A percentile compares a stretch with the other conserved stretches of the same genome.
phyloP scores from a whole-genome alignment of 768 basidiomycete genomes.

The Atractiella rhizophila region DNA sequence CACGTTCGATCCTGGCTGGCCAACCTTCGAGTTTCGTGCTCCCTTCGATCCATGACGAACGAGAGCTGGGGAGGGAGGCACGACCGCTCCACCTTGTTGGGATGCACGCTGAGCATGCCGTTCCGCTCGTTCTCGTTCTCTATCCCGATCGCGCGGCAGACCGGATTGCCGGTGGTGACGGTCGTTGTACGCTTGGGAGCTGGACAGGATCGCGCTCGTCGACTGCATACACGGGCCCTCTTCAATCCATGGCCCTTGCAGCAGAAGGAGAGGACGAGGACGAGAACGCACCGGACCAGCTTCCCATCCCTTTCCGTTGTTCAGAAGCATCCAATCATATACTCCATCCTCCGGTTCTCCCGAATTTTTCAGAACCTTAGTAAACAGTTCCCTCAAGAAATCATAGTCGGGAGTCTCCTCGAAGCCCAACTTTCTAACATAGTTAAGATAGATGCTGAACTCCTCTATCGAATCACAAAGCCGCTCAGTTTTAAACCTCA shows the following conservation, averaged over 20 bases:
- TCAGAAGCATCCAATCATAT: constrained; percentile 87
- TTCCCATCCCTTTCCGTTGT: constrained; percentile 90
- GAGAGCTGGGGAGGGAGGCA: constrained; percentile 51
- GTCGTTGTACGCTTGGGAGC: constrained; percentile 10
- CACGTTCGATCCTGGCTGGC: constrained; percentile 39
- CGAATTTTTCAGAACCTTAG: constrained; percentile 74
- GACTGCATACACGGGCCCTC: too few species aligned
- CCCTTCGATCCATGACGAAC: constrained; percentile 48
- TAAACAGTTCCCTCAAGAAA: constrained; percentile 80
- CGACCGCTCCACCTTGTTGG: constrained; percentile 10
- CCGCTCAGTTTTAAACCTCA: neutral
- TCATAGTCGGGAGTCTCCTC: constrained; percentile 99
- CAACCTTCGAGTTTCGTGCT: constrained; percentile 33
- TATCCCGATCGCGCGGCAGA: constrained; percentile 15
- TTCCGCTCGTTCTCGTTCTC: constrained; percentile 18
- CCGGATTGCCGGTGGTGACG: constrained; percentile 13
- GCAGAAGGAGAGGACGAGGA: neutral
- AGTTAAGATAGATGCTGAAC: constrained; percentile 94
- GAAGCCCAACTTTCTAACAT: constrained; percentile 94
- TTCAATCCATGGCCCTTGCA: neutral
- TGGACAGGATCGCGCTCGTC: constrained; percentile 6
- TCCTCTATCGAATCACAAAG: constrained; percentile 38
- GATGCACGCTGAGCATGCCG: constrained; percentile 15
- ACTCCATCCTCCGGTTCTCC: constrained; percentile 75
- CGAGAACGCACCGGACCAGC: constrained; percentile 37